Conservation (phyloP, 208 protist genomes). For the Acanthamoeba rhysodes region DNA sequence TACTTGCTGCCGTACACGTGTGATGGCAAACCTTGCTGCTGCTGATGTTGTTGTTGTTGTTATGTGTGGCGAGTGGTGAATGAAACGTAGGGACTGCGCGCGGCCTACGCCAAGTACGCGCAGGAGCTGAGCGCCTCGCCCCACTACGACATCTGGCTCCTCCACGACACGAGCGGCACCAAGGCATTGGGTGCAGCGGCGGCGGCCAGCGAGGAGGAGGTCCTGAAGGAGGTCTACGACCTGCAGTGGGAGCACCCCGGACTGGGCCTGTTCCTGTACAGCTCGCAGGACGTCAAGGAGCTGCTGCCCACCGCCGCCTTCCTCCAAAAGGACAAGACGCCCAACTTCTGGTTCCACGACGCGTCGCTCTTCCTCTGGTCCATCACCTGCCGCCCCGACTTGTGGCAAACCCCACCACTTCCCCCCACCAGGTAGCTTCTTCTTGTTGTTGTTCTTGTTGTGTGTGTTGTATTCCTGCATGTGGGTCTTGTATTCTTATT, state of each 20-base stretch:
- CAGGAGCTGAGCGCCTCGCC: not conserved
- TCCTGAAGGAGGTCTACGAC: not conserved
- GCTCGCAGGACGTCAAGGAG: not conserved
- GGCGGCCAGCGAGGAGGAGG: no score
- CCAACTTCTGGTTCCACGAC: constrained; percentile 10
- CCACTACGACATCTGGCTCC: not conserved
- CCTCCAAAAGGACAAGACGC: not conserved
- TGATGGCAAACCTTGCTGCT: no score
- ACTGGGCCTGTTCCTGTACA: not conserved
- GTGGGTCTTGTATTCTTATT: no score
- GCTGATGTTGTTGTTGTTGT: no score
- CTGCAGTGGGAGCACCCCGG: not conserved
- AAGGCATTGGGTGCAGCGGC: no score
- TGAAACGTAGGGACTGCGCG: not conserved
- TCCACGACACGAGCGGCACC: not conserved
- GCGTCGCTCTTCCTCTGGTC: not conserved
- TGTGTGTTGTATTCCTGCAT: no score
- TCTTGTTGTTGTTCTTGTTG: no score
- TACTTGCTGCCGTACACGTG: no score
- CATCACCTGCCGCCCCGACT: not conserved
- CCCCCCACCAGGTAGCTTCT: no score
- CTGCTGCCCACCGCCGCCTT: not conserved
- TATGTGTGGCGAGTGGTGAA: no score
- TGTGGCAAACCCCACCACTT: not conserved
- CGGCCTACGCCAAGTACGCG: not conserved